Conservation (phyloP, 768 basidiomycete genomes). For the Mycena maculata region DNA sequence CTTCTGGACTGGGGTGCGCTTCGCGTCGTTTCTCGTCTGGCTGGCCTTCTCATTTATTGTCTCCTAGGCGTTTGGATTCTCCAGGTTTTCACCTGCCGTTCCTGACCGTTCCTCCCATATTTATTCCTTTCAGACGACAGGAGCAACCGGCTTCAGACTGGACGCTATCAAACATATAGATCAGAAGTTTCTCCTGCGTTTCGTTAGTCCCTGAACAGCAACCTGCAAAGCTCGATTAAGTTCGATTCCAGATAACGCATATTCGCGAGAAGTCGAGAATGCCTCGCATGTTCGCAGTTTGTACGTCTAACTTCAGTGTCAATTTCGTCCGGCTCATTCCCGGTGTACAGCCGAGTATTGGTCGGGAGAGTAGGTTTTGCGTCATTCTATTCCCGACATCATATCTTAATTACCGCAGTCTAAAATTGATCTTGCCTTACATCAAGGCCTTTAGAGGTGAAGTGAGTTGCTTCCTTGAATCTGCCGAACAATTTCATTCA, state of each 20-base stretch:
- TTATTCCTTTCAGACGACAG: constrained; percentile 63
- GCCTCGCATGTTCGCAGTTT: constrained; percentile 67
- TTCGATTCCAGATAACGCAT: constrained; percentile 59
- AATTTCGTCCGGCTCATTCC: constrained; percentile 3
- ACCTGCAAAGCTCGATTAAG: background rate
- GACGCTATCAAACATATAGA: constrained; percentile 96
- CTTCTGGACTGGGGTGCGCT: constrained; percentile 73
- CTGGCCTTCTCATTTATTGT: background rate
- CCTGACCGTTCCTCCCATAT: background rate
- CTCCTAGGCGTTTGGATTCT: constrained; percentile 16
- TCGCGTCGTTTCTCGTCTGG: constrained; percentile 71
- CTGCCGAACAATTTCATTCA: background rate
- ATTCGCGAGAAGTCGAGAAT: constrained; percentile 58
- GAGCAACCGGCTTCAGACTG: constrained; percentile 80
- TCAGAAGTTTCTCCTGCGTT: constrained; percentile 71
- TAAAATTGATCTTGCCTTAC: constrained; percentile 65
- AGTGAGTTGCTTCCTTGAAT: constrained; percentile 49
- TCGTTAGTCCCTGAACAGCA: constrained; percentile 59
- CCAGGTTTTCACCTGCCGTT: constrained; percentile 15
- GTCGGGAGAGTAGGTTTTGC: constrained; percentile 68
- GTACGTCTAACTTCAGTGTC: constrained; percentile 43
- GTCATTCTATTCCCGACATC: background rate
- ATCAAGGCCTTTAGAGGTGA: constrained; percentile 73
- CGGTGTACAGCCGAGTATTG: constrained; percentile 81
- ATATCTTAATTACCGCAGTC: constrained; percentile 44